Percentiles rank a stretch among this genome's conserved stretches.
phyloP scores from a whole-genome alignment of 306 rosid species.

The Cucurbita moschata region DNA sequence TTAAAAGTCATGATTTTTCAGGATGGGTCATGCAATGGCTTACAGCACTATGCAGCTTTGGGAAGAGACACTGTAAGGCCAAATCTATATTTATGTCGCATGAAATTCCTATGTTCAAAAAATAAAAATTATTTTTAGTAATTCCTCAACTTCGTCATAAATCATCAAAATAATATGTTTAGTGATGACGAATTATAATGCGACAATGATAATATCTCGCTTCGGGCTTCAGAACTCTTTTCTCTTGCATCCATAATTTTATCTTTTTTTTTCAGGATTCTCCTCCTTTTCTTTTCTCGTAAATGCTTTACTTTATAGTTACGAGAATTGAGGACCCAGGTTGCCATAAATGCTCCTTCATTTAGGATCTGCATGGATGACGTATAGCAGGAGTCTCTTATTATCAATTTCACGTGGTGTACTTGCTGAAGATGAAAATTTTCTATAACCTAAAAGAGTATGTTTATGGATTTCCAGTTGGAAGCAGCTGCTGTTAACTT shows the following conservation, averaged over 20 bases:
- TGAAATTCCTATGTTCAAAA: background rate
- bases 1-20: conserved; percentile 16
- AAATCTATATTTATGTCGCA: conserved; percentile 2
- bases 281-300: background rate
- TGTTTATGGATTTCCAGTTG: conserved; percentile 27
- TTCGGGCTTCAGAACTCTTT: background rate
- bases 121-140: background rate
- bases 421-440: conserved; percentile 8
- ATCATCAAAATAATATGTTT: background rate
- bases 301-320: background rate
- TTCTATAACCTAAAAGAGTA: conserved; percentile 11
- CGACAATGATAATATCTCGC: background rate
- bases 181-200: background rate
- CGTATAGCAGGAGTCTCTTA: background rate
- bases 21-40: conserved; percentile 94
- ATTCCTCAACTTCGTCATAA: background rate
- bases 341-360: background rate
- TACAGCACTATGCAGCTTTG: conserved; percentile 84
- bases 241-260: background rate
- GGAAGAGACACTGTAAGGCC: conserved; percentile 65
- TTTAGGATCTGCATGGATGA: background rate
- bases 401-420: background rate
- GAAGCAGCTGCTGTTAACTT: conserved; percentile 92
- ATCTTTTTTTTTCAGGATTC: background rate
- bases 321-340: background rate